A percentile compares a stretch with the other conserved stretches of the same genome.
Conservation (phyloP, 345 rosid species). For the Durio zibethinus region DNA sequence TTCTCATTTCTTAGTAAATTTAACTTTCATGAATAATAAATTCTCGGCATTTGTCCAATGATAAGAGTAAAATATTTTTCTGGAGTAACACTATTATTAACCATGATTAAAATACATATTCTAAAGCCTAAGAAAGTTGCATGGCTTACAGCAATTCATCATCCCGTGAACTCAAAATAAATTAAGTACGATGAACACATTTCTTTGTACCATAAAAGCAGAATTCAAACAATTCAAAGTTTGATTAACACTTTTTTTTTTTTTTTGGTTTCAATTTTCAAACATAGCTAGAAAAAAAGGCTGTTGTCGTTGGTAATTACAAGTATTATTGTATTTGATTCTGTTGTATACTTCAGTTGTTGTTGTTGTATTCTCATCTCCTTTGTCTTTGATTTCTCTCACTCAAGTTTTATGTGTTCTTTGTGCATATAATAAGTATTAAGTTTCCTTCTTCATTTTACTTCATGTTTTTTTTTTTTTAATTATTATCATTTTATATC, state of each 20-base stretch:
- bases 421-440: background rate
- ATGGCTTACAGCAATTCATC: background rate
- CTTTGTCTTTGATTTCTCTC: background rate
- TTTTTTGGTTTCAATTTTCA: background rate
- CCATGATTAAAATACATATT: slow-evolving; percentile 3
- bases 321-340: background rate
- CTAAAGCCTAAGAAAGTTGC: background rate
- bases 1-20: no score
- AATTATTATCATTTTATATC: no score
- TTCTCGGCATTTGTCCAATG: background rate
- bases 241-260: background rate
- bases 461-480: no score
- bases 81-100: background rate
- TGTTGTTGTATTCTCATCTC: background rate
- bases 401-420: background rate
- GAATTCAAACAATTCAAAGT: background rate
- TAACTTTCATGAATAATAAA: no score
- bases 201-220: background rate
- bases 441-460: no score
- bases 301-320: background rate
- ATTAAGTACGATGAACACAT: no score
- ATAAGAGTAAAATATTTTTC: background rate
- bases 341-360: background rate
- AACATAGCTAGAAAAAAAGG: background rate
- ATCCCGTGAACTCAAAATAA: background rate